A percentile compares a stretch with the other conserved stretches of the same genome.
These are phyloP conservation scores for Chaetomium globosum DNA, from an alignment of 2,329 filamentous ascomycete species.

Conservation along the genomic window DNA sequence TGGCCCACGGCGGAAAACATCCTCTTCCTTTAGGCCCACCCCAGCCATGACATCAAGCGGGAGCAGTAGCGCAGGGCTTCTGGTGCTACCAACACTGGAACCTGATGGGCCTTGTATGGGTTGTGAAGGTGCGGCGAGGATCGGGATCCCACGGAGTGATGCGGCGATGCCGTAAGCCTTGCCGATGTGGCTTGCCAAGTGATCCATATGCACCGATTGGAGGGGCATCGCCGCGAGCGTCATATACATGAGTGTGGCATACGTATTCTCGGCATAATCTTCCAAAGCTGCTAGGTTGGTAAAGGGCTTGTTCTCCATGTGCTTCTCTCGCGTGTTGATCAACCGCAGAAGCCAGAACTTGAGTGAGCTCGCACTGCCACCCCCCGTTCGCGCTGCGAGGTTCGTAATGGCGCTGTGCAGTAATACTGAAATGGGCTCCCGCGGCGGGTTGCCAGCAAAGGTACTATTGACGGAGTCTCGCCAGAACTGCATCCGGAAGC, in stretches of 20 bases:
- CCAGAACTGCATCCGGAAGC: conserved; percentile 95
- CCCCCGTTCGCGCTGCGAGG: conserved; percentile 52
- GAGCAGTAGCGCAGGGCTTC: conserved; percentile 65
- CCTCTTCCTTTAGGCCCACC: conserved; percentile 78
- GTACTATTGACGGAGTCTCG: conserved; percentile 79
- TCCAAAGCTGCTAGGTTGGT: conserved; percentile 73
- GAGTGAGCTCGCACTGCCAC: conserved; percentile 53
- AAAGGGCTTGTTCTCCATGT: conserved; percentile 83
- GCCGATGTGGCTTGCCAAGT: conserved; percentile 91
- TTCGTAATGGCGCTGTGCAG: conserved; percentile 72
- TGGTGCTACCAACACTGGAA: conserved; percentile 43
- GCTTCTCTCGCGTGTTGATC: conserved; percentile 77
- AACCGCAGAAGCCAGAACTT: conserved; percentile 77
- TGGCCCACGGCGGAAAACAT: conserved; percentile 79
- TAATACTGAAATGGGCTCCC: conserved; percentile 87
- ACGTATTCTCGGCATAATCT: conserved; percentile 90
- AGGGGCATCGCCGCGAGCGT: conserved; percentile 79
- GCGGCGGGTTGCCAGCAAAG: conserved; percentile 76
- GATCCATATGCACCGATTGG: conserved; percentile 81
- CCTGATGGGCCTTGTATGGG: conserved; percentile 50
- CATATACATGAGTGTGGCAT: conserved; percentile 88
- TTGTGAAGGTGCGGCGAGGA: conserved; percentile 77
- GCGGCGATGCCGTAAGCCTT: conserved; percentile 90
- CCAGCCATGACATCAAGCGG: conserved; percentile 90
- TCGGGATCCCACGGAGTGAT: conserved; percentile 80